Evolutionary conservation across 2,329 filamentous ascomycete genomes (phyloP).

Genomic region (Didymella sp.): DNA sequence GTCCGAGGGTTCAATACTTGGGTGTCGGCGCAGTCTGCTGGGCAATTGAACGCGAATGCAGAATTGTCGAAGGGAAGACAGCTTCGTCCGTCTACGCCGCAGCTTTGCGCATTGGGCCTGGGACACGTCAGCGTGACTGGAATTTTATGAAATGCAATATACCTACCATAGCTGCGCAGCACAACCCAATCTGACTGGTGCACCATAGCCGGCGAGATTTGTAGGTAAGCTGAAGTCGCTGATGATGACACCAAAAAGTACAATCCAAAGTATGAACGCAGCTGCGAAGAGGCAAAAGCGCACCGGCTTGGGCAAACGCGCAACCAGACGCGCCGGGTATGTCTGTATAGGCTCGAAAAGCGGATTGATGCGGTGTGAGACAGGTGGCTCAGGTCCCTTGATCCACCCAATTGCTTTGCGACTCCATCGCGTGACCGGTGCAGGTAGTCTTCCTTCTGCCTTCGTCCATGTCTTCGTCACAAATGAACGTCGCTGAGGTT

Average conservation of each 20-base stretch:
- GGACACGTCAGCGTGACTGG: constrained; percentile 21
- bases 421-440: constrained; percentile 24
- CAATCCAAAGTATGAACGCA: constrained; percentile 70
- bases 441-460: constrained; percentile 14
- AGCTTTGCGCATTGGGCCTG: constrained; percentile 45
- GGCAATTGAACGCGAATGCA: constrained; percentile 63
- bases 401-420: constrained; percentile 51
- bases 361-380: constrained; percentile 53
- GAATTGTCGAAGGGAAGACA: constrained; percentile 62
- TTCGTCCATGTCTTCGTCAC: neutral
- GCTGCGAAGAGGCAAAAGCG: constrained; percentile 64
- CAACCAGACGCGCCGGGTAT: constrained; percentile 67
- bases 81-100: constrained; percentile 62
- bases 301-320: constrained; percentile 62
- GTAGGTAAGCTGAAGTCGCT: constrained; percentile 63
- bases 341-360: constrained; percentile 72
- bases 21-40: constrained; percentile 59
- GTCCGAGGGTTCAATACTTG: constrained; percentile 59
- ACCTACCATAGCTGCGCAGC: constrained; percentile 70
- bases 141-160: neutral
- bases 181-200: constrained; percentile 70
- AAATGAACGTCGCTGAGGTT: neutral
- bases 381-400: constrained; percentile 54
- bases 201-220: constrained; percentile 73
- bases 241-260: constrained; percentile 72